Conservation (phyloP, 495 filamentous ascomycete genomes). For the Polyplosphaeria fusca region DNA sequence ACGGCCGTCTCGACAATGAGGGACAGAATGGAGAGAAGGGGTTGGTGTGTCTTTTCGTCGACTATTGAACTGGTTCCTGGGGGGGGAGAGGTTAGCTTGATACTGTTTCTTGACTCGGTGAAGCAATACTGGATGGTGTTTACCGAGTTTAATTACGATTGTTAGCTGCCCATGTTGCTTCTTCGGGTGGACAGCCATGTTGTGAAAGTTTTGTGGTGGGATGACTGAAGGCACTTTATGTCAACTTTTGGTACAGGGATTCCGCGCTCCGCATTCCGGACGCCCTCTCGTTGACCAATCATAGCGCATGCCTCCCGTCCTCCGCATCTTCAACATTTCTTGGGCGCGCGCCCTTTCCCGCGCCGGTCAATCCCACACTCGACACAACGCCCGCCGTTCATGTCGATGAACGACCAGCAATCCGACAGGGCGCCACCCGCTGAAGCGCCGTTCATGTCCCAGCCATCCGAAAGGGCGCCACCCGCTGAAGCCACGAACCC, state of each 20-base stretch:
- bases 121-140: constrained; percentile 10
- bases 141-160: constrained; percentile 93
- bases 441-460: not conserved
- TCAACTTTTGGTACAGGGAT: not conserved
- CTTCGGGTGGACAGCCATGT: constrained; percentile 54
- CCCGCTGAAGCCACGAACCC: constrained; percentile 3
- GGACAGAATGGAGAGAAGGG: constrained; percentile 84
- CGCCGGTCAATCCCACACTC: not conserved
- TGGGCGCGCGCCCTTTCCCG: constrained; percentile 12
- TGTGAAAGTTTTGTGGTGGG: constrained; percentile 11
- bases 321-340: constrained; percentile 12
- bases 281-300: constrained; percentile 9
- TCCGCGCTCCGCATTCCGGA: not conserved
- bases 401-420: not conserved
- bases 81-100: constrained; percentile 7
- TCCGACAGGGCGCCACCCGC: constrained; percentile 8
- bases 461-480: constrained; percentile 6
- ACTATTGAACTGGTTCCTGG: constrained; percentile 96
- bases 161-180: constrained; percentile 52
- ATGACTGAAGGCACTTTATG: constrained; percentile 4
- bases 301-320: not conserved
- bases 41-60: constrained; percentile 93
- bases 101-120: constrained; percentile 8
- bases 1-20: constrained; percentile 91
- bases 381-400: constrained; percentile 11